These are phyloP conservation scores for Linnemannia hyalina DNA, from an alignment of 192 early-diverging fungal species.

Conservation along the genomic window DNA sequence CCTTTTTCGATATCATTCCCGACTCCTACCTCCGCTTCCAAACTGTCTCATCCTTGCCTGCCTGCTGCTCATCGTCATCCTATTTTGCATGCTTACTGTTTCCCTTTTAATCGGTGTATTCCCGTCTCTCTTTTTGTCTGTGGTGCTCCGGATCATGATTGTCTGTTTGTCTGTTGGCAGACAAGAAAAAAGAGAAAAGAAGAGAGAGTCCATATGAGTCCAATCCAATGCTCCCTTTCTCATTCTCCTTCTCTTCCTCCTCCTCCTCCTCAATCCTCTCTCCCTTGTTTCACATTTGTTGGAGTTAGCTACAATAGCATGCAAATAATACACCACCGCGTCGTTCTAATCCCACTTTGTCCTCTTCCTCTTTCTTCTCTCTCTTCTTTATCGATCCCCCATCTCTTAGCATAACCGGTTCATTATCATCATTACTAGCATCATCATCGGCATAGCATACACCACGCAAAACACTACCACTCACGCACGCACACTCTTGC, in stretches of 20 bases:
- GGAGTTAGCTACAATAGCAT: background rate
- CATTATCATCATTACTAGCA: too few species aligned
- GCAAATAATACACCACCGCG: background rate
- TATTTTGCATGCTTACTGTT: background rate
- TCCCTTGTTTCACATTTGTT: constrained; percentile 4
- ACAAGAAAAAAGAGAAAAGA: too few species aligned
- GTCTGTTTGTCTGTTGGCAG: background rate
- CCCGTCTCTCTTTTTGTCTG: background rate
- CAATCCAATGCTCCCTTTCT: background rate
- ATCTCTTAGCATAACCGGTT: background rate
- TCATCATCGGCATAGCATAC: background rate
- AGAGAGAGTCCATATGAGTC: background rate
- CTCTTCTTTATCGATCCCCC: background rate
- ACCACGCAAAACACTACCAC: background rate
- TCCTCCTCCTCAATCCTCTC: background rate
- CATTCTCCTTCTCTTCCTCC: background rate
- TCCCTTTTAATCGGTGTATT: background rate
- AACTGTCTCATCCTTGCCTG: constrained; percentile 5
- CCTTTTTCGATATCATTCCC: constrained; percentile 1
- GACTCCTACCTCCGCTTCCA: constrained; percentile 2
- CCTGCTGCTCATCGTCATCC: background rate
- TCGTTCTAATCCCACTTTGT: background rate
- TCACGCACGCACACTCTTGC: background rate
- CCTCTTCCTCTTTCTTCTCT: background rate
- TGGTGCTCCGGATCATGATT: background rate